These are phyloP conservation scores for Gyromitra esculenta DNA, from an alignment of 2,329 filamentous ascomycete species.

Conservation along the genomic window DNA sequence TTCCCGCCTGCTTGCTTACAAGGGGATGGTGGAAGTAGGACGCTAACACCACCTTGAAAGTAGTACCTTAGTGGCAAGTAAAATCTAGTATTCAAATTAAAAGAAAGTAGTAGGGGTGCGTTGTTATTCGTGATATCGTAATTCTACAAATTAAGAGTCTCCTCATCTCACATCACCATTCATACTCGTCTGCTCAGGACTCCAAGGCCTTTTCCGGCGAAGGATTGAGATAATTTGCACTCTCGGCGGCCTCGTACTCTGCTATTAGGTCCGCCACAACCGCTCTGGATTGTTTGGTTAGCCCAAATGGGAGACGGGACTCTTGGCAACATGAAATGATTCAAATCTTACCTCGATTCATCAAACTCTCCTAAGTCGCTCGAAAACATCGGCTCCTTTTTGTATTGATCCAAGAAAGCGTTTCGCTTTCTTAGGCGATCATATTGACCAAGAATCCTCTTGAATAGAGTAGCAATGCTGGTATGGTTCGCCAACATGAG, in stretches of 20 bases:
- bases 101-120: background rate
- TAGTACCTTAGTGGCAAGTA: background rate
- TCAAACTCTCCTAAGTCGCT: slow-evolving; percentile 95
- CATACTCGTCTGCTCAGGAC: slow-evolving; percentile 17
- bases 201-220: slow-evolving; percentile 44
- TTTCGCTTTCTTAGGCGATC: slow-evolving; percentile 95
- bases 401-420: slow-evolving; percentile 95
- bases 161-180: background rate
- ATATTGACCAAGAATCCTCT: slow-evolving; percentile 90
- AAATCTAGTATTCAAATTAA: background rate
- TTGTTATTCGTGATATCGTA: slow-evolving; percentile 28
- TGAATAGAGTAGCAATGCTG: slow-evolving; percentile 95
- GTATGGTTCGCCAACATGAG: slow-evolving; percentile 99
- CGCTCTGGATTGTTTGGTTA: slow-evolving; percentile 43
- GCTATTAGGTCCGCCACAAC: slow-evolving; percentile 90
- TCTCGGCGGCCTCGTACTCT: slow-evolving; percentile 96
- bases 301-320: background rate
- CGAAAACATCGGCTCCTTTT: slow-evolving; percentile 91
- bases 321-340: background rate
- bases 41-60: background rate
- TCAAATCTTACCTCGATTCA: slow-evolving; percentile 75
- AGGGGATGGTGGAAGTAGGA: background rate
- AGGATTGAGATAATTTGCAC: slow-evolving; percentile 77
- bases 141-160: slow-evolving; percentile 27
- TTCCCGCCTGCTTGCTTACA: background rate